Evolutionary conservation across 371 early-diverging fungal genomes (phyloP), one percentile per base, ranked within the genome.

Genomic region (Apophysomyces sp.): DNA sequence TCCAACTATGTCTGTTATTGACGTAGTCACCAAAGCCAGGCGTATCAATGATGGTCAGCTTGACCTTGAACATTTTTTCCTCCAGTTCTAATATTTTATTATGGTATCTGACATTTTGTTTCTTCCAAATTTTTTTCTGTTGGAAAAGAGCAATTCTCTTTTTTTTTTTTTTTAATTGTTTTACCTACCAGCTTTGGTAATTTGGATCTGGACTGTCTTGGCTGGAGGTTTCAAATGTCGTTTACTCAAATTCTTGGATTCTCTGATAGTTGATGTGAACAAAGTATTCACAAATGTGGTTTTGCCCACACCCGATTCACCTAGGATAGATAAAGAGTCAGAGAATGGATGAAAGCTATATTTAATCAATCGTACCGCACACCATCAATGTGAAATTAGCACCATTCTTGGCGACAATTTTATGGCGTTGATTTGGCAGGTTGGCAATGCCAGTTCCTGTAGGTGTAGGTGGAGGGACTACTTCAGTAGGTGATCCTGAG

Each of bases 361-460:
- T n/a, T n/a, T n/a, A n/a, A n/a, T n/a, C n/a, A n/a, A n/a, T n/a
- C 87, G 66, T 85, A 89, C 97, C 99, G 57, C 96, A 96, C 29
- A 97, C 95, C 93, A 98, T 94, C 64, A 99, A 69, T 41, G 97
- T 97, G 77, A 96, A 97, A 80, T 91, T 85, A 31, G 92, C 84
- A 29, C 97, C 98, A 64, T 90, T 90, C 67, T 95, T 90, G 57
- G 92, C 92, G 36, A 93, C 93, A 79, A 94, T 97, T 81, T 92
- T 92, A 80, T 98, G 97, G 62, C 89, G 80, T 80, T 98, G 98
- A 86, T 98, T 98, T 58, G 99, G 99, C 67, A 99, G 81, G 83
- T 97, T 96, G 66, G 97, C 95, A 64, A 99, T 91, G 59, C 99
- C 99, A 66, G 98, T 92, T 66, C 88, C 91, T 40, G 75, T 71